Evolutionary conservation across 106 monocot species (phyloP).

Genomic region (Posidonia australis): DNA sequence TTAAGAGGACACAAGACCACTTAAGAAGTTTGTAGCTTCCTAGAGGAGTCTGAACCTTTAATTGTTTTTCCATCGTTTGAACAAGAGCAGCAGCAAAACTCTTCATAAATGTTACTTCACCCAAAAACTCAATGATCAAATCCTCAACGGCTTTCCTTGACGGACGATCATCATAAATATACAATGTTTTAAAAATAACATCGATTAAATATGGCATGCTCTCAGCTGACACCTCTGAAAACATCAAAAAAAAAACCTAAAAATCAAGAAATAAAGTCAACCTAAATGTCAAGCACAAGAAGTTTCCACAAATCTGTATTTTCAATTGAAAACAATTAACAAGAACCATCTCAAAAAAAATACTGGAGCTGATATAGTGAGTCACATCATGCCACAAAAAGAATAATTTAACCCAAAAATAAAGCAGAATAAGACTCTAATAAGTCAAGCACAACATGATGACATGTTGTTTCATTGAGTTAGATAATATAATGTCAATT

Average conservation of each 20-base stretch:
- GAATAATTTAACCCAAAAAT: no score
- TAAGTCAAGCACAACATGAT: no score
- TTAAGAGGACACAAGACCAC: slow-evolving; percentile 82
- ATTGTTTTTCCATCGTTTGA: slow-evolving; percentile 65
- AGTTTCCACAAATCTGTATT: no score
- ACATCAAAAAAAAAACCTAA: slow-evolving; percentile 6
- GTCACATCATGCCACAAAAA: no score
- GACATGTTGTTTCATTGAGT: no score
- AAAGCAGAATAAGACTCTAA: no score
- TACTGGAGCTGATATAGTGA: no score
- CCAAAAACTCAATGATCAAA: slow-evolving; percentile 48
- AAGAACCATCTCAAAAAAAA: no score
- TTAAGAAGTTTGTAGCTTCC: slow-evolving; percentile 65
- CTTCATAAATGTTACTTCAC: slow-evolving; percentile 64
- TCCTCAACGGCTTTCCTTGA: slow-evolving; percentile 84
- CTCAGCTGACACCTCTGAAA: slow-evolving; percentile 55
- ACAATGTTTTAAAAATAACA: slow-evolving; percentile 65
- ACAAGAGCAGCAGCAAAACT: slow-evolving; percentile 67
- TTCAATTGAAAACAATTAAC: no score
- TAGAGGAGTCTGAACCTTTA: slow-evolving; percentile 38
- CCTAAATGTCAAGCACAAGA: no score
- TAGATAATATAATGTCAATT: no score
- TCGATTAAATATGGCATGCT: slow-evolving; percentile 41
- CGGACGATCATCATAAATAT: slow-evolving; percentile 66
- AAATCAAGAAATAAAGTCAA: no score